These are phyloP conservation scores for Leptographium galeiforme DNA, from an alignment of 2,329 filamentous ascomycete species.

Conservation along the genomic window DNA sequence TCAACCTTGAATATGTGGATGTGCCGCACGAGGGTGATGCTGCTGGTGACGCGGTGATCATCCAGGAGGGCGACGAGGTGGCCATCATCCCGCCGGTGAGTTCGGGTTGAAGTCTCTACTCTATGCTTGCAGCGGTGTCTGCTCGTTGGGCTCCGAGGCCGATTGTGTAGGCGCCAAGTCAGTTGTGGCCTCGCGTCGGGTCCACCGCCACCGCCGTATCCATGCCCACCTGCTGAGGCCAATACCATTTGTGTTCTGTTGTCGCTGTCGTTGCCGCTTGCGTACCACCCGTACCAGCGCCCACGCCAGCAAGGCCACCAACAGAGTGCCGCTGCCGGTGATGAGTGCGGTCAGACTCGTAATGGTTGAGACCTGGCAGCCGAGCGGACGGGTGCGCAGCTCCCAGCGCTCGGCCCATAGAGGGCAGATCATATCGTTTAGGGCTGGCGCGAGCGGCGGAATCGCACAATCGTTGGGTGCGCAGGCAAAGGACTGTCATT, in stretches of 20 bases:
- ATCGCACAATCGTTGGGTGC: constrained; percentile 34
- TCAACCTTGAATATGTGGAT: constrained; percentile 75
- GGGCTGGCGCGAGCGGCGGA: constrained; percentile 35
- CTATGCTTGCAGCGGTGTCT: constrained; percentile 12
- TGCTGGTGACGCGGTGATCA: constrained; percentile 26
- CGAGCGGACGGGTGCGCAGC: constrained; percentile 23
- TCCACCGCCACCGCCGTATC: not conserved
- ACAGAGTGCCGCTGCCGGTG: constrained; percentile 20
- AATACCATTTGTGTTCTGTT: not conserved
- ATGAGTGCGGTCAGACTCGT: constrained; percentile 23
- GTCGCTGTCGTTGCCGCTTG: not conserved
- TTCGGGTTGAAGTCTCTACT: constrained; percentile 46
- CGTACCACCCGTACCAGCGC: constrained; percentile 9
- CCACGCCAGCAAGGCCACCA: constrained; percentile 13
- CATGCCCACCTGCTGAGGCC: not conserved
- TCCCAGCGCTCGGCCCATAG: constrained; percentile 34
- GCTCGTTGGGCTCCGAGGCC: not conserved
- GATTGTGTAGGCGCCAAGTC: not conserved
- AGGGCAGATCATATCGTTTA: constrained; percentile 37
- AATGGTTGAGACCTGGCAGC: constrained; percentile 28
- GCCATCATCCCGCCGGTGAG: constrained; percentile 82
- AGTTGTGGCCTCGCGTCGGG: too few relatives aligned
- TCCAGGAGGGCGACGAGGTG: constrained; percentile 67
- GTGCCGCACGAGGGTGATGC: constrained; percentile 25
- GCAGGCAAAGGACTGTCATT: constrained; percentile 35